These are phyloP conservation scores for Phytophthora sansomeana DNA, from an alignment of 352 stramenopile genomes.

Conservation along the genomic window DNA sequence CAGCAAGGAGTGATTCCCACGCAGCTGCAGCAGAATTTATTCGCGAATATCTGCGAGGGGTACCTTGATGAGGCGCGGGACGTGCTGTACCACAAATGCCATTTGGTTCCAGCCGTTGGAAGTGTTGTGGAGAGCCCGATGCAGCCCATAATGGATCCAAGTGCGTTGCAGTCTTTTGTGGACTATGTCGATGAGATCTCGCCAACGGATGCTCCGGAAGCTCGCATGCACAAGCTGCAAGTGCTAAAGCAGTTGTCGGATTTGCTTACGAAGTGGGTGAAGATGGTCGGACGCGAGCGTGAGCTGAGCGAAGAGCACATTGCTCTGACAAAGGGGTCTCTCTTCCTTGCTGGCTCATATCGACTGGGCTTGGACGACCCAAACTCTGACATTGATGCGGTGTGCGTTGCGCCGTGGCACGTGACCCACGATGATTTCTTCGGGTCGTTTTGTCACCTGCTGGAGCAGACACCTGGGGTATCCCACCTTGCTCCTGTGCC, in stretches of 20 bases:
- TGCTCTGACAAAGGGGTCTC: conserved; percentile 71
- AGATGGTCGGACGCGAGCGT: conserved; percentile 71
- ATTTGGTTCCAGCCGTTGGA: conserved; percentile 76
- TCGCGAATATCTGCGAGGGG: conserved; percentile 64
- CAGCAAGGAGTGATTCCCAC: conserved; percentile 65
- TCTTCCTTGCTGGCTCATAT: conserved; percentile 90
- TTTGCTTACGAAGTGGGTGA: conserved; percentile 79
- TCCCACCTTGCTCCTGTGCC: conserved; percentile 83
- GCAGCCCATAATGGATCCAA: conserved; percentile 42
- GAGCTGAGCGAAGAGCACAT: conserved; percentile 78
- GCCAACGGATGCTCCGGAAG: conserved; percentile 54
- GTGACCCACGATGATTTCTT: conserved; percentile 91
- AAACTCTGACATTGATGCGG: conserved; percentile 85
- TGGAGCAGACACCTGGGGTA: conserved; percentile 72
- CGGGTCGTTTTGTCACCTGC: conserved; percentile 66
- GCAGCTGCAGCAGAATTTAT: conserved; percentile 76
- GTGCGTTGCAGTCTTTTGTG: conserved; percentile 55
- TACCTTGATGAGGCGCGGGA: conserved; percentile 75
- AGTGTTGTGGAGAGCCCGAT: conserved; percentile 60
- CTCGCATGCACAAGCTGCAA: conserved; percentile 70
- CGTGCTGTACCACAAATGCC: conserved; percentile 86
- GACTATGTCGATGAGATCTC: conserved; percentile 64
- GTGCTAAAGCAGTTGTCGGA: conserved; percentile 79
- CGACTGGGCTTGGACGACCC: conserved; percentile 84
- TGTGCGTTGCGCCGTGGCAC: conserved; percentile 85